These are phyloP conservation scores for Nicotiana obtusifolia DNA, from an alignment of 257 asterid genomes.

Conservation along the genomic window DNA sequence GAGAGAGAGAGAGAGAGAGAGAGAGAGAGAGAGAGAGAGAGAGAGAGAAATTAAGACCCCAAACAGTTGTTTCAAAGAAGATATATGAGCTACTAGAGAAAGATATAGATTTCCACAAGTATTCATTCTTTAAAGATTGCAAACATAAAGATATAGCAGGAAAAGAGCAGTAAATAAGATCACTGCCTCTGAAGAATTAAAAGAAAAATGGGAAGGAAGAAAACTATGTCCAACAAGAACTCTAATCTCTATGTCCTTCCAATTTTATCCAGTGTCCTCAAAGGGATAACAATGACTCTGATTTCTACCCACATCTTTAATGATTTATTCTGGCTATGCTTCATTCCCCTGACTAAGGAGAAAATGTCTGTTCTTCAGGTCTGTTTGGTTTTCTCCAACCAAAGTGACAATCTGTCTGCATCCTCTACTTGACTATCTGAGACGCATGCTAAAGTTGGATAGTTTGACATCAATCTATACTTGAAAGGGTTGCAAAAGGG, in stretches of 20 bases:
- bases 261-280: neutral
- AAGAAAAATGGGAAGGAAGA: neutral
- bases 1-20: no score
- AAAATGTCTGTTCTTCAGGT: neutral
- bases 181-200: neutral
- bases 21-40: no score
- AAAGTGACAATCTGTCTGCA: neutral
- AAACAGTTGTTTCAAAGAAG: neutral
- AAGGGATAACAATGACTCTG: neutral
- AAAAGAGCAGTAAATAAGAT: neutral
- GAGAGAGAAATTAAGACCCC: neutral
- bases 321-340: neutral
- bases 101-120: neutral
- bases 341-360: neutral
- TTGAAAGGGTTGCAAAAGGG: neutral
- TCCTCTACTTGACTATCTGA: neutral
- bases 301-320: neutral
- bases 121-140: neutral
- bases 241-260: neutral
- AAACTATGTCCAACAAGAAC: neutral
- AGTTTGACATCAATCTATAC: neutral
- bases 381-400: neutral
- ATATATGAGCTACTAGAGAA: neutral
- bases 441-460: neutral
- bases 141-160: neutral